A percentile compares a stretch with the other conserved stretches of the same genome.
These are phyloP conservation scores for Coemansia sp. DNA, from an alignment of 192 early-diverging fungal species.

Conservation along the genomic window DNA sequence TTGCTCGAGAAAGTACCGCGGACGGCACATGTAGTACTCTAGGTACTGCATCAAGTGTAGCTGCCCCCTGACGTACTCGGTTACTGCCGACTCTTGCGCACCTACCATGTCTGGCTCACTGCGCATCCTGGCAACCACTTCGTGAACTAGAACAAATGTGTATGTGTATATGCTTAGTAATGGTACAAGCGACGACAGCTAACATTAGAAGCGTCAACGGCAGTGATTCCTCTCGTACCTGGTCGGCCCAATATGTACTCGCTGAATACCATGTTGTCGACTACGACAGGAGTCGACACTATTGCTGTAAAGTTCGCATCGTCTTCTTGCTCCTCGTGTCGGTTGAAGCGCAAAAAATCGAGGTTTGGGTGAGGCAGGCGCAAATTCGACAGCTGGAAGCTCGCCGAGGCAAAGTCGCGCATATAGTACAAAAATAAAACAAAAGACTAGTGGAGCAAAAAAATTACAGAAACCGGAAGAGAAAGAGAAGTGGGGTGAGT, in stretches of 20 bases:
- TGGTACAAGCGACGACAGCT: neutral
- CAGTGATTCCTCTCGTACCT: slow-evolving; percentile 2
- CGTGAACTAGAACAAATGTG: neutral
- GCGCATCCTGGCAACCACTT: slow-evolving; percentile 14
- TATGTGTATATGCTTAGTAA: neutral
- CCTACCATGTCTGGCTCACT: slow-evolving; percentile 20
- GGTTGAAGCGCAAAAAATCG: slow-evolving; percentile 27
- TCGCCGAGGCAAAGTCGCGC: slow-evolving; percentile 14
- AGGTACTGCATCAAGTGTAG: slow-evolving; percentile 26
- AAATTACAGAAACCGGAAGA: neutral
- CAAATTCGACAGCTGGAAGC: slow-evolving; percentile 28
- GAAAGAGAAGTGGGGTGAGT: neutral
- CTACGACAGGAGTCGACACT: slow-evolving; percentile 19
- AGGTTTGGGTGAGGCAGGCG: slow-evolving; percentile 28
- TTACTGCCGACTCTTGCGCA: slow-evolving; percentile 8
- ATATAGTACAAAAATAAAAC: neutral
- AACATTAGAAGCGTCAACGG: neutral
- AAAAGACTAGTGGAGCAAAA: neutral
- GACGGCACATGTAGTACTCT: slow-evolving; percentile 24
- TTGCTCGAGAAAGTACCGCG: slow-evolving; percentile 31
- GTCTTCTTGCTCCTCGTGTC: slow-evolving; percentile 18
- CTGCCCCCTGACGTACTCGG: slow-evolving; percentile 29
- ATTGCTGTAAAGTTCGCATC: slow-evolving; percentile 32
- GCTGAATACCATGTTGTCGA: slow-evolving; percentile 19
- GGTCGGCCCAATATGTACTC: slow-evolving; percentile 20